Base-by-base conservation (phyloP, 305 asterid species). In the Nicotiana rustica region DNA sequence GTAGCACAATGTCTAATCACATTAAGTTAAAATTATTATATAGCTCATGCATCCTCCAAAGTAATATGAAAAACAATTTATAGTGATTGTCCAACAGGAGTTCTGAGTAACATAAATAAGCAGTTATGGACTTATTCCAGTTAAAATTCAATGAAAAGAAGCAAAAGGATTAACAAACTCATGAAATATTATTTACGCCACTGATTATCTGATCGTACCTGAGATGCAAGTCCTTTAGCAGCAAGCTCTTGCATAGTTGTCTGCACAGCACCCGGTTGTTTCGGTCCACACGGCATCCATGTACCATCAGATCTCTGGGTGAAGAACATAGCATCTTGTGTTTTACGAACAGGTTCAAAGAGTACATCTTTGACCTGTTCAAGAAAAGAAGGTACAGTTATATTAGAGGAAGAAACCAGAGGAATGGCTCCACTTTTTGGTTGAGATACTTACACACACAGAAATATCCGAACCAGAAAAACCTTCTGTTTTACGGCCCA, bases 281-380 rank as follows among this genome's bases (percentile, higher is more conserved):
- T 95, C 21, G 99, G 97, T 65, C 95, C 98, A 87, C 99, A 95
- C 65, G 99, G 99, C 85, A 91, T 82, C 97, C 93, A 94, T 56
- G 75, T 85, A 41, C 88, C 97, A 84, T 86, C 79, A 78, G 94
- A 81, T 60, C 88, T 77, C 86, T 95, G 88, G 5, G 84, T 71
- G 73, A 95, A 95, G 90, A 84, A 89, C 98, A 92, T 93, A 17
- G 98, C 97, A 83, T 93, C 99, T 88, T 95, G 99, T 3, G 99
- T 95, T 89, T 95, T 95, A 49, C 99, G 96, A 78, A 95, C 95
- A 76, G 99, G 99, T 91, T 95, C 98, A 80, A 95, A 95, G 68
- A 95, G 88, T 31, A 95, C 98, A 82, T 95, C 98, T 87, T 95
- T 95, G 52, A 95, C 99, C 99, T 65, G 70, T 65, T 65, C 10